phyloP scores from a whole-genome alignment of 2,329 filamentous ascomycete genomes.

The Exophiala calicioides region DNA sequence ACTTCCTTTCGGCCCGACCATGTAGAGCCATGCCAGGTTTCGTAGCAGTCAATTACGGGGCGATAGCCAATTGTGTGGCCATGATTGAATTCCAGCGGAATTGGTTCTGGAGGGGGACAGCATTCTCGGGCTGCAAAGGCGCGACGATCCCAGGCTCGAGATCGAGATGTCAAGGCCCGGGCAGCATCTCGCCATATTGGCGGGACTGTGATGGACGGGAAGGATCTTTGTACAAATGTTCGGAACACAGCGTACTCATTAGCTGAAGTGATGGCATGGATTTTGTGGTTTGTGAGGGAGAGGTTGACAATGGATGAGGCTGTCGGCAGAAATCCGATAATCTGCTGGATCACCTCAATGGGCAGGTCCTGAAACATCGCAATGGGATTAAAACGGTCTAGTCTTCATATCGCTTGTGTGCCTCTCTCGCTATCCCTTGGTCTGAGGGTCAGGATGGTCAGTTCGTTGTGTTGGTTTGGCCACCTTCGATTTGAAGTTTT shows the following conservation, averaged over 20 bases:
- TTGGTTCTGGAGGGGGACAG: constrained; percentile 39
- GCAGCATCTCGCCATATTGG: constrained; percentile 53
- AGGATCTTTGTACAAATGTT: constrained; percentile 50
- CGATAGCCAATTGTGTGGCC: constrained; percentile 57
- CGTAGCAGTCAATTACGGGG: constrained; percentile 60
- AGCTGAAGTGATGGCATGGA: constrained; percentile 49
- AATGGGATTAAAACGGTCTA: not conserved
- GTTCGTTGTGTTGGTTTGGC: no score
- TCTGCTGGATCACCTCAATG: constrained; percentile 45
- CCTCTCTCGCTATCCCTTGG: no score
- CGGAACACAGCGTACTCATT: constrained; percentile 51
- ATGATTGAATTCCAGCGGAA: constrained; percentile 39
- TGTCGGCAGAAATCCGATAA: constrained; percentile 47
- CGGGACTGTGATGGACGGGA: constrained; percentile 48
- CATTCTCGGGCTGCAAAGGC: constrained; percentile 58
- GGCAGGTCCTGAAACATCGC: constrained; percentile 26
- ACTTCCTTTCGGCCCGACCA: constrained; percentile 57
- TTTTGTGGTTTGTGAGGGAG: constrained; percentile 46
- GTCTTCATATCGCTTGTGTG: no score
- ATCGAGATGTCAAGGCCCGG: constrained; percentile 57
- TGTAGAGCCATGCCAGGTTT: constrained; percentile 48
- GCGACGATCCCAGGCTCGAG: constrained; percentile 58
- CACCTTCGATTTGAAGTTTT: no score
- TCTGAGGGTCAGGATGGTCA: no score
- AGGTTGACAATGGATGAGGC: constrained; percentile 48